phyloP scores from a whole-genome alignment of 169 alveolate genomes.

The Plasmodium billcollinsi region DNA sequence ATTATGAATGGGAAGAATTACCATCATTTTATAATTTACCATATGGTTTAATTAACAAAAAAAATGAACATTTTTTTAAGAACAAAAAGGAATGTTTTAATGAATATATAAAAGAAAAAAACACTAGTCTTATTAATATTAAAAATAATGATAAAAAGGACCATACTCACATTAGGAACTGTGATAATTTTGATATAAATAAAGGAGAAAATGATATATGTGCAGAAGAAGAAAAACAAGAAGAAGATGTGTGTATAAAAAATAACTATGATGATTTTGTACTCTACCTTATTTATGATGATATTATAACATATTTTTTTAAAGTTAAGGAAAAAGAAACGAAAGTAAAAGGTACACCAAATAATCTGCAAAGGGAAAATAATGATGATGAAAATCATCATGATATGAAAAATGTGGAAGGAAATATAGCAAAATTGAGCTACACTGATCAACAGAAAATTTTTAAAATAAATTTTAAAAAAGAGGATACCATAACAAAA shows the following conservation, averaged over 20 bases:
- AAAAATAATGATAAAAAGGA: neutral
- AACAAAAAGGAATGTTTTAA: neutral
- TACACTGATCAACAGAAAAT: neutral
- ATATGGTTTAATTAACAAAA: conserved; percentile 71
- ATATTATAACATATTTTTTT: conserved; percentile 31
- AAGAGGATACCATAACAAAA: neutral
- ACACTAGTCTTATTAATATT: no score
- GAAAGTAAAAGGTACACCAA: neutral
- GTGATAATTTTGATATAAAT: neutral
- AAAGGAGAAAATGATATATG: no score
- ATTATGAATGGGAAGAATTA: conserved; percentile 62
- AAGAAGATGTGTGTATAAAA: neutral
- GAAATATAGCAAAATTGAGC: no score
- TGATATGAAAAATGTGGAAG: no score
- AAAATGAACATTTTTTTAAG: conserved; percentile 7
- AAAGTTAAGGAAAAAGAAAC: neutral
- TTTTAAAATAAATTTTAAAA: neutral
- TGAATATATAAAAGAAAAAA: neutral
- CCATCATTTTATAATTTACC: conserved; percentile 48
- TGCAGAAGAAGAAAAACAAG: neutral
- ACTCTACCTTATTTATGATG: conserved; percentile 33
- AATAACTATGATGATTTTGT: neutral
- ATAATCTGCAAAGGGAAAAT: neutral
- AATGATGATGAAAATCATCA: neutral
- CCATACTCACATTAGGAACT: neutral